Percentiles rank a stretch among this genome's conserved stretches.
Evolutionary conservation across 164 flowering plant species (phyloP).

Genomic region (Magnolia officinalis): DNA sequence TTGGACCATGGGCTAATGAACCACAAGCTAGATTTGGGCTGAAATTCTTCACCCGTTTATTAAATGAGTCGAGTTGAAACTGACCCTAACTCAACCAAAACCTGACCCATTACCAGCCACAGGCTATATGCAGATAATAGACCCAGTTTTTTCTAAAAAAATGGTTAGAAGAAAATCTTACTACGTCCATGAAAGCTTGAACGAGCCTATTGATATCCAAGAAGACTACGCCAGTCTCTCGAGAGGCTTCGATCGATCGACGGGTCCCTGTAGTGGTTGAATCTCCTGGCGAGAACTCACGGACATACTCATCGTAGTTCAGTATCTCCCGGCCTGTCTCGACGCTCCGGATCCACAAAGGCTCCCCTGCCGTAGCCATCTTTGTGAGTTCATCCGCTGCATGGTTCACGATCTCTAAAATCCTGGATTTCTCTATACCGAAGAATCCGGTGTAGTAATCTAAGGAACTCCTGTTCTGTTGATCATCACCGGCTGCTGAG

Average conservation of each 20-base stretch:
- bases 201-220: conserved; percentile 69
- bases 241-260: conserved; percentile 83
- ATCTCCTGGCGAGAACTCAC: conserved; percentile 43
- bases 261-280: conserved; percentile 28
- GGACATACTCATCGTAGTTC: conserved; percentile 85
- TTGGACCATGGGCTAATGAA: too few species aligned
- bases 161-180: conserved; percentile 16
- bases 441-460: conserved; percentile 74
- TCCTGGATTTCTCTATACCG: conserved; percentile 72
- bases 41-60: too few species aligned
- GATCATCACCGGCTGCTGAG: conserved; percentile 54
- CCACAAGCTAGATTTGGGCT: too few species aligned
- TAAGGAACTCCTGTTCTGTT: conserved; percentile 56
- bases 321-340: conserved; percentile 96
- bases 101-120: too few species aligned
- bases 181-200: conserved; percentile 89
- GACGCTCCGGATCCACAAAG: conserved; percentile 83
- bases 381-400: conserved; percentile 68
- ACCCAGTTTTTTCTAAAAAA: neutral
- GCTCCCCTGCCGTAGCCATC: conserved; percentile 82
- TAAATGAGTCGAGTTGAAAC: too few species aligned
- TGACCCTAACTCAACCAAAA: too few species aligned
- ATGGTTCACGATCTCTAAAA: conserved; percentile 50
- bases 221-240: conserved; percentile 75
- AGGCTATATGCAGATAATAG: too few species aligned